Evolutionary conservation across 179 eudicot species (phyloP), one percentile per base, ranked within the genome.

Genomic region (Gypsophila paniculata): DNA sequence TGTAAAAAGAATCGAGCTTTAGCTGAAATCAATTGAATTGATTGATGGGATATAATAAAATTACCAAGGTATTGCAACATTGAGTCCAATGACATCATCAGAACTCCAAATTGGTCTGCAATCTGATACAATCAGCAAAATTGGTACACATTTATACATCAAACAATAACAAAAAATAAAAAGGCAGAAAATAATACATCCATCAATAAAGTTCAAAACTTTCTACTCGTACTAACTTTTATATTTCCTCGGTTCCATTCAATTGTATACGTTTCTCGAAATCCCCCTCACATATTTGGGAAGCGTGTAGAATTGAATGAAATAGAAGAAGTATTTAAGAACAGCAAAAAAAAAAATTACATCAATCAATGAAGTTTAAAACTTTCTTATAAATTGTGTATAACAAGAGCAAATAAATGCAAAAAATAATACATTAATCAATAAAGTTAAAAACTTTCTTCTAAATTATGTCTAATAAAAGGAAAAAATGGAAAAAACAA

Each of bases 1-100:
- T 17, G 17, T 18, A 59, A 29, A 69, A 57, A 65, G 42, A 68
- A 49, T 6, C 71, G 26, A 68, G 25, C 59, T 68, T 68, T 29
- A 60, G 32, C 61, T 49, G 13, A 69, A 75, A 29, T 29, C 12
- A 65, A 9, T 5, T 2, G 38, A 7, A 18, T 9, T 55, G 26
- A 54, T 53, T 23, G 57, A 76, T 10, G 72, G 65, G 73, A 39
- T 38, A 10, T 3, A 36, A n/a, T n/a, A 9, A 54, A 21, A 74
- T n/a, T 85, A 87, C 90, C 87, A 65, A 53, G 84, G 81, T 0
- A 77, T 61, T 23, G 77, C 78, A 57, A 80, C 48, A 18, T 75
- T 80, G 70, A 69, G 72, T 19, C 73, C 70, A 22, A 62, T 48
- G 26, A 25, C 60, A 74, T 80, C 81, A 25, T 77, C 79, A 23